Base-by-base conservation (phyloP, 768 basidiomycete species). In the Antrodiella citrinella region DNA sequence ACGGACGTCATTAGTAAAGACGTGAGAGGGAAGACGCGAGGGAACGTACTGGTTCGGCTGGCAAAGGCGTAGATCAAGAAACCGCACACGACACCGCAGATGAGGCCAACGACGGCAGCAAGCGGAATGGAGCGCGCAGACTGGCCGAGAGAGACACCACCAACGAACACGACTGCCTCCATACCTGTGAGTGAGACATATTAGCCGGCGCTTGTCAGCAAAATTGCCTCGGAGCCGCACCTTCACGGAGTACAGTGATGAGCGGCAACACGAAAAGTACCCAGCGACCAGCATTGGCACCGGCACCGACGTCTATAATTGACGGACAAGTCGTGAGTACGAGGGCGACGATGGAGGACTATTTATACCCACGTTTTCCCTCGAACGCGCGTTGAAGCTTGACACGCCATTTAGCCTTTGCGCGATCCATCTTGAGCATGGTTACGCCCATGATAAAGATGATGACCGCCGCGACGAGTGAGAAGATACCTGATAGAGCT, bases 351-450 rank as follows among this genome's bases (percentile, higher is more conserved):
- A 45, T 22, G 45, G 50, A 26, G 22, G 13, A 51, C n/a, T 44
- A 26, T 11, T 19, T 43, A 1, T n/a, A 59, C 75, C 35, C 53
- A 81, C 84, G 56, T 50, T 77, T 66, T 13, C 72, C 76, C 20
- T 74, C 70, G 68, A 97, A 96, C 0, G 93, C 87, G 11, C 71
- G 72, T 50, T 82, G 74, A 44, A 98, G 81, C 72, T 95, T 96
- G 61, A 90, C 68, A 56, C 90, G 80, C 95, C 95, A 99, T 67
- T 90, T 92, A n/a, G 85, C 77, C 64, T 91, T 88, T 10, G 95
- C 86, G 60, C 85, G 76, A 66, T 98, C 94, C 79, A 99, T 84
- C 63, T 90, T 92, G 53, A 99, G 80, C 87, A 98, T 94, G 26
- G 86, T 85, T 35, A 97, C 61, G 2, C 91, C 93, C 91, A 97